Percentiles rank a stretch among this genome's conserved stretches.
These are phyloP conservation scores for Hemisphaericaspora lyxosophila DNA, from an alignment of 1,139 yeast genomes.

Conservation along the genomic window DNA sequence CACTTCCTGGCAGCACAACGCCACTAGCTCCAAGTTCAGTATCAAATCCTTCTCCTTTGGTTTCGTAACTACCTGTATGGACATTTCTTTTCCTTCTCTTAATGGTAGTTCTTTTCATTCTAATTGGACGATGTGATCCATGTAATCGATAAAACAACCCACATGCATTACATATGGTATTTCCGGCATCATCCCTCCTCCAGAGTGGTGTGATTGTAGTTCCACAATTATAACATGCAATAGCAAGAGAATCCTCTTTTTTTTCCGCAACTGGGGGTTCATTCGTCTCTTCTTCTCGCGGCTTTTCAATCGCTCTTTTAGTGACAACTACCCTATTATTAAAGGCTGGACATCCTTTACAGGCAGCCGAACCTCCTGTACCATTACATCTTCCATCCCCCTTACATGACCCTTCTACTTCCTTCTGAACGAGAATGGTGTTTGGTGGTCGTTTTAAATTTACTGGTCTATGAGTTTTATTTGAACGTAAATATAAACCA, in stretches of 20 bases:
- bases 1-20: constrained; percentile 3
- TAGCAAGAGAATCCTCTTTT: constrained; percentile 49
- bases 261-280: constrained; percentile 4
- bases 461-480: constrained; percentile 54
- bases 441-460: constrained; percentile 69
- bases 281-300: constrained; percentile 3
- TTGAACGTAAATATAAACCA: constrained; percentile 58
- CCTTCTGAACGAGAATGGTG: constrained; percentile 44
- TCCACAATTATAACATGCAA: constrained; percentile 79
- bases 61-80: constrained; percentile 10
- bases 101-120: constrained; percentile 70
- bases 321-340: constrained; percentile 61
- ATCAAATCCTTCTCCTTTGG: constrained; percentile 14
- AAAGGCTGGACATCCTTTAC: constrained; percentile 81
- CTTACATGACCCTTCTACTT: constrained; percentile 63
- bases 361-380: constrained; percentile 79
- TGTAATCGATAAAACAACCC: constrained; percentile 78
- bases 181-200: constrained; percentile 80
- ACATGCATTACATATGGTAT: constrained; percentile 86
- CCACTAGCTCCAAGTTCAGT: constrained; percentile 1
- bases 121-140: constrained; percentile 75
- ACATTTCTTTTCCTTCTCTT: constrained; percentile 66
- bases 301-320: constrained; percentile 17
- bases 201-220: constrained; percentile 86
- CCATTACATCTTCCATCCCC: constrained; percentile 88